Evolutionary conservation across 1,284 basidiomycete species (phyloP).

Genomic region (Amylostereum chailletii): DNA sequence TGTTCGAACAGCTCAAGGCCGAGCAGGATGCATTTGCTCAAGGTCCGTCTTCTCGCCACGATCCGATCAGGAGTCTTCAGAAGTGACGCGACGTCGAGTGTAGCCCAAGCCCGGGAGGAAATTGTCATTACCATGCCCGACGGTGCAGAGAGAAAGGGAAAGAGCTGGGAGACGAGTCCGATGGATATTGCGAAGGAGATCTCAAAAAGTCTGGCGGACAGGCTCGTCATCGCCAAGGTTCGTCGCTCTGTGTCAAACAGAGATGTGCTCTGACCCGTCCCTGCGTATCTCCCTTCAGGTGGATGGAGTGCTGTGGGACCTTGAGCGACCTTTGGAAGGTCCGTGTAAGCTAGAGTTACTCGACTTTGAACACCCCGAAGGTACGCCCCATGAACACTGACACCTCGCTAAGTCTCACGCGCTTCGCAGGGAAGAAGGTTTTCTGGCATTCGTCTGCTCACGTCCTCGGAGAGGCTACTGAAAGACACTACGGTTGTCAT

Average conservation of each 20-base stretch:
- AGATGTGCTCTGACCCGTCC: not conserved
- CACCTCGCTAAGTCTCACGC: not conserved
- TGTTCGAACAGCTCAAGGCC: conserved; percentile 86
- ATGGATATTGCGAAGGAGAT: conserved; percentile 87
- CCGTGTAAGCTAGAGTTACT: conserved; percentile 80
- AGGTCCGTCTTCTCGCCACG: conserved; percentile 33
- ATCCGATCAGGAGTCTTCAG: not conserved
- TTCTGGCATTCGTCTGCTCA: conserved; percentile 99
- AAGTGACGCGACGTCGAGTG: not conserved
- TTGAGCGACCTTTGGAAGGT: conserved; percentile 86
- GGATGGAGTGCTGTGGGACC: conserved; percentile 88
- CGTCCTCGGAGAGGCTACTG: conserved; percentile 96
- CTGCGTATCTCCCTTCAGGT: conserved; percentile 43
- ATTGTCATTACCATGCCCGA: conserved; percentile 87
- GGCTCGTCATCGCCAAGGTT: conserved; percentile 90
- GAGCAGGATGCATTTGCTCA: conserved; percentile 81
- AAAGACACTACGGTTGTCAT: conserved; percentile 96
- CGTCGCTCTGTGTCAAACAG: conserved; percentile 8
- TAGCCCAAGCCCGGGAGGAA: conserved; percentile 79
- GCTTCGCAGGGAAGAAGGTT: conserved; percentile 76
- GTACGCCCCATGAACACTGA: conserved; percentile 27
- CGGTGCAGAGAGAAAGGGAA: conserved; percentile 77
- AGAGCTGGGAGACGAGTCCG: conserved; percentile 94
- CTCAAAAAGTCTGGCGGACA: conserved; percentile 84
- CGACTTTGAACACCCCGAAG: conserved; percentile 94